phyloP scores from a whole-genome alignment of 495 filamentous ascomycete species.

The Ascodesmis nigricans region DNA sequence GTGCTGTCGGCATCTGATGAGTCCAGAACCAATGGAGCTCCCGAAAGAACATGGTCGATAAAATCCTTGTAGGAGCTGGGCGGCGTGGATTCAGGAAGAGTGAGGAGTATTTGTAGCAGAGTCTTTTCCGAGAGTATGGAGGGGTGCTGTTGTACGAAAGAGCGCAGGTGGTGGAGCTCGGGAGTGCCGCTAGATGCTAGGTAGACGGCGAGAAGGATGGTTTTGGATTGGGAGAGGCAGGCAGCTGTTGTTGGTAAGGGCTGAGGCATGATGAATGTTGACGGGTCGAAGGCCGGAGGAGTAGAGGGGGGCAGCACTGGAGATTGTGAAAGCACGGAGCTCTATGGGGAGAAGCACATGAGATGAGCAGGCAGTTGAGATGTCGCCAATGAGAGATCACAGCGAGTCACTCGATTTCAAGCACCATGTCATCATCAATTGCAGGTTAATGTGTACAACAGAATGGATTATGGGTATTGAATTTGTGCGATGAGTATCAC shows the following conservation, averaged over 20 bases:
- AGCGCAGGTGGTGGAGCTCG: constrained; percentile 11
- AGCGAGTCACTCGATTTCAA: too few species aligned
- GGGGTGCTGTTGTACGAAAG: constrained; percentile 7
- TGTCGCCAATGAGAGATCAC: too few species aligned
- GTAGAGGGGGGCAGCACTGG: too few species aligned
- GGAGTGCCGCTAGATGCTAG: constrained; percentile 24
- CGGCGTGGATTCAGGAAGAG: constrained; percentile 14
- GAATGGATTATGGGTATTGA: too few species aligned
- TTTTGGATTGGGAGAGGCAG: constrained; percentile 35
- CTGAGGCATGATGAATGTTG: too few species aligned
- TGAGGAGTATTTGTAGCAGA: constrained; percentile 15
- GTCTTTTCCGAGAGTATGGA: constrained; percentile 5
- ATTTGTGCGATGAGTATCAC: too few species aligned
- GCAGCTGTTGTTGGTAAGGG: constrained; percentile 2
- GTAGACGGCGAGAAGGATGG: constrained; percentile 40
- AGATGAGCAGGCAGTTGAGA: too few species aligned
- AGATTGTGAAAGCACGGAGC: too few species aligned
- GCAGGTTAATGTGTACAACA: too few species aligned
- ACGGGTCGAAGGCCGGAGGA: too few species aligned
- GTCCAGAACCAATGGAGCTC: not conserved
- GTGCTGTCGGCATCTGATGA: constrained; percentile 6
- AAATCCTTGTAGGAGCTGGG: constrained; percentile 10
- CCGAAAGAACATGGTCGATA: constrained; percentile 4
- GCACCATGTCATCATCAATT: too few species aligned
- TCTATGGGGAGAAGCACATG: too few species aligned